Evolutionary conservation across 2,329 filamentous ascomycete species (phyloP).

Genomic region (Colletotrichum musicola): DNA sequence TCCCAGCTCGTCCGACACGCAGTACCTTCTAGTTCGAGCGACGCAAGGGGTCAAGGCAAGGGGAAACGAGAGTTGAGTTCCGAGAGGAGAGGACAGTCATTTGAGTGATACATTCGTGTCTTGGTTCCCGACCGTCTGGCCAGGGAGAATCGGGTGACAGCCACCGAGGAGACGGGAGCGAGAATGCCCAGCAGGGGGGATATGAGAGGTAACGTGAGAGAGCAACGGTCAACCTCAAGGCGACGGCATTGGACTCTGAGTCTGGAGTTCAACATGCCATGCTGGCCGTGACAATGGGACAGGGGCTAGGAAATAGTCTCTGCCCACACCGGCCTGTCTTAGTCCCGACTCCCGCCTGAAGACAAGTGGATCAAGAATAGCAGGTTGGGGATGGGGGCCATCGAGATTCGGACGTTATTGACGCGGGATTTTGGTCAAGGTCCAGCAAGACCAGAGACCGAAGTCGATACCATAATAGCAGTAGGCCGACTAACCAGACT

Average conservation of each 20-base stretch:
- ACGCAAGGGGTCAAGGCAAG: background rate
- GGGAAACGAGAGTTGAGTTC: background rate
- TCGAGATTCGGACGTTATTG: conserved; percentile 25
- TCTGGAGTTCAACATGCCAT: too few species aligned
- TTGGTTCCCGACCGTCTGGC: conserved; percentile 9
- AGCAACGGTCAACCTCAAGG: too few species aligned
- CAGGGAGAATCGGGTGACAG: conserved; percentile 29
- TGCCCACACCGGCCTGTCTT: too few species aligned
- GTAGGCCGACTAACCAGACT: conserved; percentile 28
- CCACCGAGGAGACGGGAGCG: background rate
- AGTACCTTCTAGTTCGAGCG: too few species aligned
- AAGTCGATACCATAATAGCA: too few species aligned
- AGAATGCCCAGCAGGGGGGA: background rate
- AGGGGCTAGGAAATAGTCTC: too few species aligned
- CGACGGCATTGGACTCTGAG: too few species aligned
- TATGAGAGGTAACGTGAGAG: background rate
- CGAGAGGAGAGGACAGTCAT: background rate
- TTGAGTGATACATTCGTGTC: background rate
- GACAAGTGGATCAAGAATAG: conserved; percentile 13
- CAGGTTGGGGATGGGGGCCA: background rate
- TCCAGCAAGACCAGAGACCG: background rate
- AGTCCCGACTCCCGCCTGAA: background rate
- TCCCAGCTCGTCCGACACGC: too few species aligned
- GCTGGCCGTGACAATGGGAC: too few species aligned
- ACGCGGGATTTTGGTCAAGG: conserved; percentile 19